A percentile compares a stretch with the other conserved stretches of the same genome.
These are phyloP conservation scores for Aspergillus persii DNA, from an alignment of 2,329 filamentous ascomycete genomes.

Conservation along the genomic window DNA sequence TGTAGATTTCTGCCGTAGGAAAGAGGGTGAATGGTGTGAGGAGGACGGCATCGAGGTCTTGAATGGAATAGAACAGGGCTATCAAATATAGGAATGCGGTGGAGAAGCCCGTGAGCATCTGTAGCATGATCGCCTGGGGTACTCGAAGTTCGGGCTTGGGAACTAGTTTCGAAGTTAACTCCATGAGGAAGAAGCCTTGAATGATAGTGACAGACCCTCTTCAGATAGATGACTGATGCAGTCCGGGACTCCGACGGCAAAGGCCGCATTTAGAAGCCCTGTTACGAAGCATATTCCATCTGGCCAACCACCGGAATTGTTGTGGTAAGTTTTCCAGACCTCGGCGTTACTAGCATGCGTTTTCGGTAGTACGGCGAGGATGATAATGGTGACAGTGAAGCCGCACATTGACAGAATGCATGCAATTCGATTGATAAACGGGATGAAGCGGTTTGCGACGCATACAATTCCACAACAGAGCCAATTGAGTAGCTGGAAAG, in stretches of 20 bases:
- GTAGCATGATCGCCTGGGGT: slow-evolving; percentile 46
- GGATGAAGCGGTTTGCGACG: slow-evolving; percentile 49
- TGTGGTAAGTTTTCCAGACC: slow-evolving; percentile 30
- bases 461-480: slow-evolving; percentile 50
- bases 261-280: slow-evolving; percentile 65
- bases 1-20: slow-evolving; percentile 66
- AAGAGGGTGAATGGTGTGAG: slow-evolving; percentile 47
- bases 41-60: slow-evolving; percentile 52
- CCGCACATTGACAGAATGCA: slow-evolving; percentile 53
- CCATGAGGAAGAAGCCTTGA: background rate
- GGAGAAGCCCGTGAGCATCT: slow-evolving; percentile 45
- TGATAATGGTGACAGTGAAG: slow-evolving; percentile 48
- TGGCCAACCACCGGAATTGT: slow-evolving; percentile 31
- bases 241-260: slow-evolving; percentile 63
- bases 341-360: slow-evolving; percentile 24
- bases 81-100: slow-evolving; percentile 51
- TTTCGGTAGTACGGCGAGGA: slow-evolving; percentile 50
- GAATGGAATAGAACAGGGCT: slow-evolving; percentile 35
- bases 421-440: slow-evolving; percentile 53
- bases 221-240: slow-evolving; percentile 62
- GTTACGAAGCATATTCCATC: slow-evolving; percentile 50
- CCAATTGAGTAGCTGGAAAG: slow-evolving; percentile 51
- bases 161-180: slow-evolving; percentile 11
- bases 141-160: slow-evolving; percentile 34
- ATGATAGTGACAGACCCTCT: slow-evolving; percentile 38